These are phyloP conservation scores for Conticribra guillardii DNA, from an alignment of 108 stramenopile species.

Conservation along the genomic window DNA sequence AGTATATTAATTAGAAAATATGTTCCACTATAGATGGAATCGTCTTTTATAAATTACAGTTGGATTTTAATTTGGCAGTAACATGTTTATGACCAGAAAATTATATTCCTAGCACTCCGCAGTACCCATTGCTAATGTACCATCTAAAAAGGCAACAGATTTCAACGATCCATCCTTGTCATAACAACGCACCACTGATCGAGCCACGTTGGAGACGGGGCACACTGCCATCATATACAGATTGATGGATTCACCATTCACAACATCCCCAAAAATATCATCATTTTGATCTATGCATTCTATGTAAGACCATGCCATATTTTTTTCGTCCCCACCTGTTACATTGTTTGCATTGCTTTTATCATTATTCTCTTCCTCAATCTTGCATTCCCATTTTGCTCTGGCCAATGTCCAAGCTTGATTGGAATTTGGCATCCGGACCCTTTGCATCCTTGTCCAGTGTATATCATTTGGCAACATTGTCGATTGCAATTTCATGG, in stretches of 20 bases:
- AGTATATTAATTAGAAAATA: no score
- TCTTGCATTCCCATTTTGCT: conserved; percentile 58
- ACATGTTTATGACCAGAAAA: no score
- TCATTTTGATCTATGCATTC: conserved; percentile 4
- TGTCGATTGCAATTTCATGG: not conserved
- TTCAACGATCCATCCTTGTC: conserved; percentile 25
- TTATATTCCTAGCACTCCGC: no score
- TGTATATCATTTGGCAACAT: conserved; percentile 1
- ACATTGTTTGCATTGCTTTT: not conserved
- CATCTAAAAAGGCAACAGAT: conserved; percentile 19
- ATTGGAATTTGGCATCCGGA: conserved; percentile 43
- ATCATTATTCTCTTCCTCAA: conserved; percentile 6
- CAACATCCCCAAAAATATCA: conserved; percentile 7
- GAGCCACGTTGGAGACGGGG: conserved; percentile 16
- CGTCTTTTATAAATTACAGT: no score
- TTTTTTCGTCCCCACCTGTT: not conserved
- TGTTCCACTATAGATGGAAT: no score
- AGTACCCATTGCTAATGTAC: not conserved
- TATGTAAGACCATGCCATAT: conserved; percentile 7
- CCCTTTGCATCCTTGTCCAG: conserved; percentile 19
- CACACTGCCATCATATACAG: conserved; percentile 26
- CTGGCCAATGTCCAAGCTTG: conserved; percentile 63
- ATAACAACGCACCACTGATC: conserved; percentile 21
- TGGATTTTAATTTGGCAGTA: no score
- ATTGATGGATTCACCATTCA: conserved; percentile 10